phyloP scores from a whole-genome alignment of 495 filamentous ascomycete genomes.

The Penicillium turbatum region DNA sequence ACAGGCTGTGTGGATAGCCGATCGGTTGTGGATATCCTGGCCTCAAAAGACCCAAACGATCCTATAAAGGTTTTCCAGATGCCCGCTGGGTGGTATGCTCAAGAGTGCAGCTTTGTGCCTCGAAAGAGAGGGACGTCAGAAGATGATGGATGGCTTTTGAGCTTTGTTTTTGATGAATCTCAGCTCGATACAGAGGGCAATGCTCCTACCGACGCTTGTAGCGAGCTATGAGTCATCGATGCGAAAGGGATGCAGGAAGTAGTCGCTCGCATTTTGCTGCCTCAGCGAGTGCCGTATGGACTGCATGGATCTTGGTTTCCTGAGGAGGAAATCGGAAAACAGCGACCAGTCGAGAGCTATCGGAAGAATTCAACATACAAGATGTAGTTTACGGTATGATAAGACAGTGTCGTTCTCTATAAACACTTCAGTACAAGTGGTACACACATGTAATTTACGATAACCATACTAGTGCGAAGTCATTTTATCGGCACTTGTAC shows the following conservation, averaged over 20 bases:
- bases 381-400: too few relatives aligned
- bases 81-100: slow-evolving; percentile 54
- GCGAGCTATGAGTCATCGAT: slow-evolving; percentile 64
- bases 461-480: too few relatives aligned
- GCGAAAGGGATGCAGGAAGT: slow-evolving; percentile 54
- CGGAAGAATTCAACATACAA: background rate
- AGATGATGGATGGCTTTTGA: slow-evolving; percentile 59
- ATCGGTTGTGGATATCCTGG: slow-evolving; percentile 41
- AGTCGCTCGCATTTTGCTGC: slow-evolving; percentile 49
- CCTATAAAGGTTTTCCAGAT: slow-evolving; percentile 54
- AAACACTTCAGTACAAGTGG: too few relatives aligned
- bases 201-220: slow-evolving; percentile 36
- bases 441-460: too few relatives aligned
- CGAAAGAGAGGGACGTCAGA: slow-evolving; percentile 34
- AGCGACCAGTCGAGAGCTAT: slow-evolving; percentile 15
- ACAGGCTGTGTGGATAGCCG: slow-evolving; percentile 54
- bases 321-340: slow-evolving; percentile 48
- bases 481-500: too few relatives aligned
- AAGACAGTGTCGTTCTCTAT: too few relatives aligned
- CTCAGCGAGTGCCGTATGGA: slow-evolving; percentile 63
- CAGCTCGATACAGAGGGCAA: slow-evolving; percentile 48
- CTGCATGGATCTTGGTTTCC: slow-evolving; percentile 63
- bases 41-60: slow-evolving; percentile 40
- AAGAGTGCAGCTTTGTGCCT: slow-evolving; percentile 61
- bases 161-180: slow-evolving; percentile 55